A percentile compares a stretch with the other conserved stretches of the same genome.
Conservation (phyloP, 257 asterid genomes). For the Pogostemon cablin region DNA sequence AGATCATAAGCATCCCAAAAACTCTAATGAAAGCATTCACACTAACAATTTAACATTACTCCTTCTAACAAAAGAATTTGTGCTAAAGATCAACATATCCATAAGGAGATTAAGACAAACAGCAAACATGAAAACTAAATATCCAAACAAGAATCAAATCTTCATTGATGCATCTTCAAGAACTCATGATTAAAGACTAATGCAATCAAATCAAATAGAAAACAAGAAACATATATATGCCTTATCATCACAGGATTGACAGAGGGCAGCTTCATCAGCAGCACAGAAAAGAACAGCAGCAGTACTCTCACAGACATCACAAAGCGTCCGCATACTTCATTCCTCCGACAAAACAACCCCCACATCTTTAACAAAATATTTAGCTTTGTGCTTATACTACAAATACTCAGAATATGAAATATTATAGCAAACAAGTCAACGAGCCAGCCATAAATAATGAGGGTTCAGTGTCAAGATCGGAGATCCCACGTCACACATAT, state of each 20-base stretch:
- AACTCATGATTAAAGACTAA: too few species aligned
- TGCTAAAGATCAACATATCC: neutral
- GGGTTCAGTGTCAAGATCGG: too few species aligned
- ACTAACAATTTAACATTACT: too few species aligned
- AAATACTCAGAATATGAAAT: too few species aligned
- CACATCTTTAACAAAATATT: neutral
- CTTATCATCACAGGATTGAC: conserved; percentile 68
- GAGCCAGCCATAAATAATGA: too few species aligned
- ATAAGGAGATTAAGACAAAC: neutral
- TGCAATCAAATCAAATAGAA: neutral
- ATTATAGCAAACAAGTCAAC: too few species aligned
- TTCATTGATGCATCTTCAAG: neutral
- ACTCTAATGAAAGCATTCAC: too few species aligned
- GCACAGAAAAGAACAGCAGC: conserved; percentile 74
- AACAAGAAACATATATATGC: conserved; percentile 31
- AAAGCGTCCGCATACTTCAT: conserved; percentile 68
- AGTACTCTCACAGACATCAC: conserved; percentile 73
- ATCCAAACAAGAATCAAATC: neutral
- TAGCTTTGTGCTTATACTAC: too few species aligned
- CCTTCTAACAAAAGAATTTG: too few species aligned
- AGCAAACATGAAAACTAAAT: neutral
- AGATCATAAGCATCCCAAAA: too few species aligned
- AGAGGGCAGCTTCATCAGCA: conserved; percentile 76
- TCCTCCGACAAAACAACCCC: conserved; percentile 33
- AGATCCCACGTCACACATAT: too few species aligned